A percentile compares a stretch with the other conserved stretches of the same genome.
Conservation (phyloP, 1,284 basidiomycete genomes). For the Xanthoconium separans region DNA sequence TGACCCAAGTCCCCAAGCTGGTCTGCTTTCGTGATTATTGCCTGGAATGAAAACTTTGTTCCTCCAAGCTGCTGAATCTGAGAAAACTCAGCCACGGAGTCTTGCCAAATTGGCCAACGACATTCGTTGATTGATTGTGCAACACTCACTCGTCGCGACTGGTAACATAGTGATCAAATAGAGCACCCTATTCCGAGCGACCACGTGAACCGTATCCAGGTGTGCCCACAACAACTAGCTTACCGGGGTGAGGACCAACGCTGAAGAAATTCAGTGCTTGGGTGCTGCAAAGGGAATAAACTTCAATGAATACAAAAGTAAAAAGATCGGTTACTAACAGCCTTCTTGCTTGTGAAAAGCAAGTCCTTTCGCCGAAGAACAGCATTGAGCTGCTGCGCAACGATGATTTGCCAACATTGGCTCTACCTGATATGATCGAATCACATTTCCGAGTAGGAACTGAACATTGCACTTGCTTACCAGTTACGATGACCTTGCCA, state of each 20-base stretch:
- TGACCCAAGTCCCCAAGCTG: conserved; percentile 37
- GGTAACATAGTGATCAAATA: conserved; percentile 63
- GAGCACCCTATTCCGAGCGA: conserved; percentile 65
- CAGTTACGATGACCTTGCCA: conserved; percentile 51
- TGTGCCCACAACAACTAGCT: conserved; percentile 68
- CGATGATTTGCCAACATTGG: conserved; percentile 75
- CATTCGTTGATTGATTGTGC: neutral
- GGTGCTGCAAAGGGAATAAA: conserved; percentile 40
- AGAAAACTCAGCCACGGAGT: conserved; percentile 47
- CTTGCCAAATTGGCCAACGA: neutral
- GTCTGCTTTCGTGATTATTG: conserved; percentile 72
- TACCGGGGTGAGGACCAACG: conserved; percentile 53
- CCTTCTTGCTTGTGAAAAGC: conserved; percentile 62
- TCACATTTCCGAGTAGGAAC: neutral
- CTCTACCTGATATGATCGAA: conserved; percentile 39
- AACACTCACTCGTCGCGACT: conserved; percentile 55
- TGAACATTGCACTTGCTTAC: conserved; percentile 28
- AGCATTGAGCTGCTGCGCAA: conserved; percentile 69
- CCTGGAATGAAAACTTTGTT: conserved; percentile 57
- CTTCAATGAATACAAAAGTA: neutral
- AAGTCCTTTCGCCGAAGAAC: conserved; percentile 58
- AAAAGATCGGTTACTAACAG: conserved; percentile 43
- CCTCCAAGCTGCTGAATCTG: conserved; percentile 37
- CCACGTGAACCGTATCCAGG: conserved; percentile 77
- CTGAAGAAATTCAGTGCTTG: conserved; percentile 68